A percentile compares a stretch with the other conserved stretches of the same genome.
Conservation (phyloP, 352 stramenopile genomes). For the Phytophthora pisi region DNA sequence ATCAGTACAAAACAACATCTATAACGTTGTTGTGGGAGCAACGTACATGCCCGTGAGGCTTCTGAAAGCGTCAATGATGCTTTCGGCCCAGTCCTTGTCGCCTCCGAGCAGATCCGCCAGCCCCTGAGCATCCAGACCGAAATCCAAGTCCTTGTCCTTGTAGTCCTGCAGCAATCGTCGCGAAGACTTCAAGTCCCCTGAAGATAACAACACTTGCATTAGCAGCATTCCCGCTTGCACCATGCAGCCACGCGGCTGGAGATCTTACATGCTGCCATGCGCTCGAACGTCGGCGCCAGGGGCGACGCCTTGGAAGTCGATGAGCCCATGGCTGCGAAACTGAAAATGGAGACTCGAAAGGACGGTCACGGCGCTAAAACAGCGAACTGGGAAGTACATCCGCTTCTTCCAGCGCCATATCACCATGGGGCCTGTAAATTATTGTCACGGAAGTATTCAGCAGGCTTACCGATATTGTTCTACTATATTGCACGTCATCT, state of each 20-base stretch:
- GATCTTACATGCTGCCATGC: slow-evolving; percentile 55
- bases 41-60: slow-evolving; percentile 72
- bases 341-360: slow-evolving; percentile 7
- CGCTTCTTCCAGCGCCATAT: no score
- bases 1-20: neutral
- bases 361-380: neutral
- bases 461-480: no score
- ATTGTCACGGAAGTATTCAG: no score
- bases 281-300: slow-evolving; percentile 54
- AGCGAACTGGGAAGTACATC: no score
- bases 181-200: slow-evolving; percentile 62
- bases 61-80: slow-evolving; percentile 61
- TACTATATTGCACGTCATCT: no score
- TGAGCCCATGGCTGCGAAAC: slow-evolving; percentile 48
- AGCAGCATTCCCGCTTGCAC: neutral
- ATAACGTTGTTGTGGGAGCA: neutral
- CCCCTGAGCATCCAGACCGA: slow-evolving; percentile 59
- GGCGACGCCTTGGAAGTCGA: slow-evolving; percentile 46
- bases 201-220: neutral
- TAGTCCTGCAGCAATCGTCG: slow-evolving; percentile 62
- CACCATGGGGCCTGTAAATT: no score
- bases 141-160: slow-evolving; percentile 81
- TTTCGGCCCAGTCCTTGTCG: slow-evolving; percentile 60
- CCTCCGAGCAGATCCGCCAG: slow-evolving; percentile 53
- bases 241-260: neutral